Base-by-base conservation (phyloP, 192 early-diverging fungal species). In the Mortierella hygrophila region DNA sequence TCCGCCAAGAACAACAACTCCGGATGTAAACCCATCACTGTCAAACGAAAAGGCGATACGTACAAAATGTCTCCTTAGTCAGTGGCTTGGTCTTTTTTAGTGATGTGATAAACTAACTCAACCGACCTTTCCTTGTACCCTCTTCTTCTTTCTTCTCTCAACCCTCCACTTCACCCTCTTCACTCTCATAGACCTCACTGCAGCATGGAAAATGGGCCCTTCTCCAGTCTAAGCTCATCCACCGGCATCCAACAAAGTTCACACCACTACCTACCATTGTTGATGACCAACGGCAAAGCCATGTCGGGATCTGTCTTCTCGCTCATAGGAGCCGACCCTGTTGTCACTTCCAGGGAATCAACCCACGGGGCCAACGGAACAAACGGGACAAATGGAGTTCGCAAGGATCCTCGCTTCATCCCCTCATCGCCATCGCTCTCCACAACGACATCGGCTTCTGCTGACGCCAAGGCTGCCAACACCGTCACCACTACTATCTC, bases 201-300 rank as follows among this genome's bases (percentile, higher is more conserved):
- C 78, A 80, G 32, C 46, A 85, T 85, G 83, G 83, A 85, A 73
- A 85, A 85, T 80, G 78, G 83, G 47, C 74, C 74, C 29, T 44
- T 85, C 40, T 75, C 83, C 15, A 74, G 78, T n/a, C 16, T 71
- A 76, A 73, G 74, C 46, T 74, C 83, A 32, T 76, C 83, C 37
- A 55, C 78, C 38, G 63, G 75, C 37, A 79, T 80, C 29, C 78
- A 80, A 77, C 78, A 80, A 73, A 80, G 11, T 63, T 68, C 83
- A 18, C 82, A 72, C 69, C 83, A 85, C 54, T 85, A 80, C 42
- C 44, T 85, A 23, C 83, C 83, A 23, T 73, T 85, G 16, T 37
- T 85, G 42, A 80, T 85, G 83, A 80, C 74, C 15, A 85, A 68
- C 75, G 75, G 78, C 35, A 80, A 54, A 68, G 77, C 63, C 38